Evolutionary conservation across 345 rosid genomes (phyloP).

Genomic region (Citropsis articulata): DNA sequence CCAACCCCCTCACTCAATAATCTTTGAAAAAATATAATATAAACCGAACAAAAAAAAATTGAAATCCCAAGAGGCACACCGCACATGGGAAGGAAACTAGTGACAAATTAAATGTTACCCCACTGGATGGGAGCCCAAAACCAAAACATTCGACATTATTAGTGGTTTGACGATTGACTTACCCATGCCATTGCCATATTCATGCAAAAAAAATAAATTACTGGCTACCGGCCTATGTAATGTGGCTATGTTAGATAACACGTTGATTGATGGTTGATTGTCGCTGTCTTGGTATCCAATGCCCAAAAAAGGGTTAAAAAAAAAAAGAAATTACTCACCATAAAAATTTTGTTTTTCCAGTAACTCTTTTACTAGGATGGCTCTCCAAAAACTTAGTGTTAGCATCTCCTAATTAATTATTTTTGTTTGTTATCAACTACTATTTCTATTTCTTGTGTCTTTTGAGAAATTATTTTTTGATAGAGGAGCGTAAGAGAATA

Average conservation of each 20-base stretch:
- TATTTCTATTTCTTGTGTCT: no score
- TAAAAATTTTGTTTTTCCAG: no score
- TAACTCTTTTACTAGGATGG: not conserved
- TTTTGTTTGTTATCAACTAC: not conserved
- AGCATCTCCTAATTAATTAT: not conserved
- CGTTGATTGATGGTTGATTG: not conserved
- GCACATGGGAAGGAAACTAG: not conserved
- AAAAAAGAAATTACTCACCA: no score
- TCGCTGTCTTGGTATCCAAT: not conserved
- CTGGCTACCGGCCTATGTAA: no score
- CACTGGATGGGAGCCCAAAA: not conserved
- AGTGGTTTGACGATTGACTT: not conserved
- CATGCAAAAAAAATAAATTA: not conserved
- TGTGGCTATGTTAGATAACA: no score
- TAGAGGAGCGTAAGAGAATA: no score
- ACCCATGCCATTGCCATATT: not conserved
- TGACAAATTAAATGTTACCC: not conserved
- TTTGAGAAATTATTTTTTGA: no score
- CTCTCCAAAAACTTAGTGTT: not conserved
- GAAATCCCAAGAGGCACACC: not conserved
- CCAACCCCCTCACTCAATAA: not conserved
- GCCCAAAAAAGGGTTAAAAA: not conserved
- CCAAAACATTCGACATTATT: not conserved
- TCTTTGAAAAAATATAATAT: no score
- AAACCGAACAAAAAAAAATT: not conserved